Conservation (phyloP, 2,329 filamentous ascomycete genomes). For the Alternaria metachromatica region DNA sequence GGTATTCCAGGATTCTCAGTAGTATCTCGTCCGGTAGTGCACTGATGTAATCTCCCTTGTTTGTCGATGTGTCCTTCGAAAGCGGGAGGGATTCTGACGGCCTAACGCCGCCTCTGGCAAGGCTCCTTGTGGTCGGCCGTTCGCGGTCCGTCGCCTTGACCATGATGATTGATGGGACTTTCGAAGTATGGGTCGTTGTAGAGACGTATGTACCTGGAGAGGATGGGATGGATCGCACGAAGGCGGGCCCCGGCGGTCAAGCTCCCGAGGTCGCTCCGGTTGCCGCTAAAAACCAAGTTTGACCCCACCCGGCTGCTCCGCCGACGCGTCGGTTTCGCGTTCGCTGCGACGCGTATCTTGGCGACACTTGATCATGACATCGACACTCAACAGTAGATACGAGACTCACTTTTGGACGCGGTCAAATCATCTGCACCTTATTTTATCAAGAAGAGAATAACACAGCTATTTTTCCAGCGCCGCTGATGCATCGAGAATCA, state of each 20-base stretch:
- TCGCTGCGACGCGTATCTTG: neutral
- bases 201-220: neutral
- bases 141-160: neutral
- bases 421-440: neutral
- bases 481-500: constrained; percentile 14
- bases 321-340: neutral
- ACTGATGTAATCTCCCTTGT: neutral
- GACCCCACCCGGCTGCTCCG: neutral
- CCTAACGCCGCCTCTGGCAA: neutral
- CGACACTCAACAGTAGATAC: neutral
- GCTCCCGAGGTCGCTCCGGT: neutral
- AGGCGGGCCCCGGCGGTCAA: neutral
- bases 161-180: neutral
- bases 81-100: neutral
- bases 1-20: neutral
- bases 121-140: neutral
- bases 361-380: neutral
- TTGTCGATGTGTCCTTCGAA: neutral
- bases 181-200: no score
- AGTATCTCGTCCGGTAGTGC: neutral
- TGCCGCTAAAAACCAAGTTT: neutral
- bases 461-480: constrained; percentile 3
- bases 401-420: neutral
- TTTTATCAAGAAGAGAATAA: neutral
- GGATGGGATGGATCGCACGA: neutral